A percentile compares a stretch with the other conserved stretches of the same genome.
phyloP scores from a whole-genome alignment of 768 basidiomycete genomes.

The Thelephora ganbajun region DNA sequence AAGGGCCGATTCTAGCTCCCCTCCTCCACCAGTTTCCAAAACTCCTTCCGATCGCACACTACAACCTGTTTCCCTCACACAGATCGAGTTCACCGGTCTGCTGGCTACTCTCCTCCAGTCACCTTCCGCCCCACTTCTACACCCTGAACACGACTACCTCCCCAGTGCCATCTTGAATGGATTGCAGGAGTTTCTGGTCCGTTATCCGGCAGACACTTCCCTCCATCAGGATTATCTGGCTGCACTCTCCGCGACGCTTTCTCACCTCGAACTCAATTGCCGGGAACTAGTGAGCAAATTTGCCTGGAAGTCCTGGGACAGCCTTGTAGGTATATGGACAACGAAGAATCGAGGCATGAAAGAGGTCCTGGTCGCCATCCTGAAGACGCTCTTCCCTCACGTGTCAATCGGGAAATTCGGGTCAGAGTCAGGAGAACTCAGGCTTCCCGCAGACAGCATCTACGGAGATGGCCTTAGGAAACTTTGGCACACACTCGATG shows the following conservation, averaged over 20 bases:
- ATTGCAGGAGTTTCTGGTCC: constrained; percentile 46
- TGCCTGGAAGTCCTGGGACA: constrained; percentile 47
- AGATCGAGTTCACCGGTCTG: constrained; percentile 58
- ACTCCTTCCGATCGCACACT: constrained; percentile 11
- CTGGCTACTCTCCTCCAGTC: constrained; percentile 47
- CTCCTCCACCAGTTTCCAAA: constrained; percentile 1
- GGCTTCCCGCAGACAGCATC: constrained; percentile 19
- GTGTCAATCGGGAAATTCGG: constrained; percentile 5
- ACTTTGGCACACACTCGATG: constrained; percentile 42
- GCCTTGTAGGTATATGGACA: constrained; percentile 58
- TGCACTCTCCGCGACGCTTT: constrained; percentile 54
- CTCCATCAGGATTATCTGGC: constrained; percentile 65
- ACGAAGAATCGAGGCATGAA: constrained; percentile 67
- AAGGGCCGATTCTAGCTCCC: constrained; percentile 4
- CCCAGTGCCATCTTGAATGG: constrained; percentile 43
- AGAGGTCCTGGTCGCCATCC: constrained; percentile 63
- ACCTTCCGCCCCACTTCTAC: constrained; percentile 42
- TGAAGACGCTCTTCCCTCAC: constrained; percentile 62
- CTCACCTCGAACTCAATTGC: constrained; percentile 67
- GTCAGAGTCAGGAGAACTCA: constrained; percentile 9
- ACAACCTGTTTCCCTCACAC: constrained; percentile 33
- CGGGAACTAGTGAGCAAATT: constrained; percentile 43
- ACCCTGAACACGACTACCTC: constrained; percentile 24
- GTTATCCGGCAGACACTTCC: constrained; percentile 61
- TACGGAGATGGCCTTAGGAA: constrained; percentile 33